Evolutionary conservation across 352 stramenopile genomes (phyloP), one percentile per base, ranked within the genome.

Genomic region (Aphanomyces stellatus): DNA sequence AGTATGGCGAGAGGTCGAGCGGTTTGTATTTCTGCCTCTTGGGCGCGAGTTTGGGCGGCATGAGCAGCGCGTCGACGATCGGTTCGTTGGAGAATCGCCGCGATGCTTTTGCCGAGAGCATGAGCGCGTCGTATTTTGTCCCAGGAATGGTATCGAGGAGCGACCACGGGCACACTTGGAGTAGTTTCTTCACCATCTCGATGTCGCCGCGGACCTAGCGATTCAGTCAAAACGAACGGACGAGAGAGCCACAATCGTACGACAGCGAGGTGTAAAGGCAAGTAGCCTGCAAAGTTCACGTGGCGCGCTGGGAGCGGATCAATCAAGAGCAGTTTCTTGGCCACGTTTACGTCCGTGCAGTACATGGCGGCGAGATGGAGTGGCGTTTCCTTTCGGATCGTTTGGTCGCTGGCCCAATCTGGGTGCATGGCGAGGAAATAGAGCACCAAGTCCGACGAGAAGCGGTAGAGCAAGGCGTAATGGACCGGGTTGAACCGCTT

Each of bases 401-500:
- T 42, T 59, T 69, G 19, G 65, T 67, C 43, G 73, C 75, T 3
- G 13, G 65, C 49, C 73, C 75, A 65, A 19, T 48, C 57, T 3
- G 79, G 75, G 63, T 79, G 74, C 4, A 41, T 41, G 0, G 64
- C 53, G 1, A 88, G 25, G 8, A 91, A 22, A 24, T 72, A 37
- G 13, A 72, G 63, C 0, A 87, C 41, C 59, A n/a, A 31, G 37
- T 0, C 68, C 66, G n/a, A 64, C 49, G 30, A 5, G 73, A 63
- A 22, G 5, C 81, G 72, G 59, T 88, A 77, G 0, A 88, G 53
- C 6, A 89, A 55, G 11, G 66, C 71, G 31, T 87, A 91, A 22
- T 89, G 82, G 30, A 91, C 60, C 15, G 88, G 66, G 6, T 82
- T 87, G 24, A 73, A 84, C 17, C 65, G 60, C 7, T 74, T 85